A percentile compares a stretch with the other conserved stretches of the same genome.
phyloP scores from a whole-genome alignment of 306 rosid genomes.

The Dryas drummondii region DNA sequence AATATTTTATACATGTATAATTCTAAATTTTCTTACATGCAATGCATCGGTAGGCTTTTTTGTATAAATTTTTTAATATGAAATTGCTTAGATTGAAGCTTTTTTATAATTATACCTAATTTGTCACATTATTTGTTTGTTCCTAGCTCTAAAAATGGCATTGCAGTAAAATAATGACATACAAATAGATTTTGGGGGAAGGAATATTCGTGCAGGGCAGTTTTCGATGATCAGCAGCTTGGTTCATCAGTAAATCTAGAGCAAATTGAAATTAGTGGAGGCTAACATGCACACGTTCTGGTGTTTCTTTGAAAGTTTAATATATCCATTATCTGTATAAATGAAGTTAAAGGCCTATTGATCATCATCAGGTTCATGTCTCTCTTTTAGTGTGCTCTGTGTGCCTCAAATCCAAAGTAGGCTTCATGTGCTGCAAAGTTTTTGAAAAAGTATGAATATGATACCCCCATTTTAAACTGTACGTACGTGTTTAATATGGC shows the following conservation, averaged over 20 bases:
- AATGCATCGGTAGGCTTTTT: too few relatives aligned
- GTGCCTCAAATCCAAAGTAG: conserved; percentile 36
- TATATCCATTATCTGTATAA: conserved; percentile 16
- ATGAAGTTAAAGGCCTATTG: conserved; percentile 23
- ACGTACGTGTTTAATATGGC: neutral
- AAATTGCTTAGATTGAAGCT: too few relatives aligned
- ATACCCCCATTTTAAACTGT: neutral
- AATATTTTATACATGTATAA: too few relatives aligned
- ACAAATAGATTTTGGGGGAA: conserved; percentile 9
- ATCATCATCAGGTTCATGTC: conserved; percentile 21
- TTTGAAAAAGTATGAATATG: neutral
- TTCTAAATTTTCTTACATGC: too few relatives aligned
- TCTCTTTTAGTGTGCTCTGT: conserved; percentile 26
- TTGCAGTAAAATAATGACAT: neutral
- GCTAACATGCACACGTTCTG: conserved; percentile 55
- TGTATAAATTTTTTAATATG: too few relatives aligned
- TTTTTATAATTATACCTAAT: neutral
- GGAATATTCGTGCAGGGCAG: conserved; percentile 42
- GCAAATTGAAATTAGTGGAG: conserved; percentile 38
- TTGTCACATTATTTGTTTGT: conserved; percentile 9
- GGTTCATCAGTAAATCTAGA: conserved; percentile 26
- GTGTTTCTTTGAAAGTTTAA: conserved; percentile 26
- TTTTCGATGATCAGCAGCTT: conserved; percentile 29
- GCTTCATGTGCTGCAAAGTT: conserved; percentile 44
- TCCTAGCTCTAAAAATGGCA: neutral